Evolutionary conservation across 768 basidiomycete species (phyloP).

Genomic region (Tulasnella sp.): DNA sequence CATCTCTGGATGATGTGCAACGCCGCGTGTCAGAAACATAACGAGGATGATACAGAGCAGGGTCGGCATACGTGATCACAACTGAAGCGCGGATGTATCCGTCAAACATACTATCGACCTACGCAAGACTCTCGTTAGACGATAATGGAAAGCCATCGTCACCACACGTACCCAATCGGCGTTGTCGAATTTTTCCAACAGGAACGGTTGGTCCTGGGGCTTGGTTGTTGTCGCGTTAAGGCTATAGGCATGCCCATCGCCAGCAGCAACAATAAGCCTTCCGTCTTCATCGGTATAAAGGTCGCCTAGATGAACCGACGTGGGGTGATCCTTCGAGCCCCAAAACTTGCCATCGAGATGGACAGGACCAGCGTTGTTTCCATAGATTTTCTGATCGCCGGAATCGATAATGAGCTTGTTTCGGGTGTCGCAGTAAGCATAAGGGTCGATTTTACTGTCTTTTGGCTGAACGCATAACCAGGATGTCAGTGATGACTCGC

Average conservation of each 20-base stretch:
- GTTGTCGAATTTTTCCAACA: slow-evolving; percentile 26
- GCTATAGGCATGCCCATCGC: slow-evolving; percentile 22
- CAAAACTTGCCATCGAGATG: slow-evolving; percentile 20
- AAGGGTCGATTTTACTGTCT: not conserved
- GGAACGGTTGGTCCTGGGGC: slow-evolving; percentile 17
- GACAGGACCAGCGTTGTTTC: slow-evolving; percentile 6
- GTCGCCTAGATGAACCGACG: slow-evolving; percentile 22
- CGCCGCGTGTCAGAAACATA: too few species aligned
- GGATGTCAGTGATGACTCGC: not conserved
- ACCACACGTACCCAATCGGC: not conserved
- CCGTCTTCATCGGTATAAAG: slow-evolving; percentile 24
- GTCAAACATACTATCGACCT: slow-evolving; percentile 29
- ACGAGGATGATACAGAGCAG: too few species aligned
- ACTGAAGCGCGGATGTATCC: too few species aligned
- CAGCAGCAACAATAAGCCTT: slow-evolving; percentile 26
- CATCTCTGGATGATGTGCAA: too few species aligned
- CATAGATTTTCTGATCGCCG: not conserved
- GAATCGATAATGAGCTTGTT: slow-evolving; percentile 1
- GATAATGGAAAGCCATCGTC: not conserved
- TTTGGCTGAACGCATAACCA: not conserved
- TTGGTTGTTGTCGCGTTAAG: slow-evolving; percentile 17
- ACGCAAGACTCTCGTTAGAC: slow-evolving; percentile 11
- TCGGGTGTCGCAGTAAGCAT: not conserved
- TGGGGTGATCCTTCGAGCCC: slow-evolving; percentile 19
- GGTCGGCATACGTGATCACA: too few species aligned